A percentile compares a stretch with the other conserved stretches of the same genome.
These are phyloP conservation scores for Calendula officinalis DNA, from an alignment of 129 eudicot genomes.

Conservation along the genomic window DNA sequence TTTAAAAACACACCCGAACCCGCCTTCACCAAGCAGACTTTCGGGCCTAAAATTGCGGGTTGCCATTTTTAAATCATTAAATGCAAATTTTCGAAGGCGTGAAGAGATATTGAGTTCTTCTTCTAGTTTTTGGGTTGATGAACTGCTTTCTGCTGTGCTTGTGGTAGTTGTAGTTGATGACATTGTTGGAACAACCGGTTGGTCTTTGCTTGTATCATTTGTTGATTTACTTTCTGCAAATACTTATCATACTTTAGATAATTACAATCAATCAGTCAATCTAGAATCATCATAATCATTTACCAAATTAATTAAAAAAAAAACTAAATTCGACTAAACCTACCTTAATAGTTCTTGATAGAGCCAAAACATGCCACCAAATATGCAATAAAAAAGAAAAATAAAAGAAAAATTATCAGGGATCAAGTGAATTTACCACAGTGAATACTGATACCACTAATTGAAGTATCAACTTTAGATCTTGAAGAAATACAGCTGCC, in stretches of 20 bases:
- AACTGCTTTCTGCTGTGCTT: constrained; percentile 75
- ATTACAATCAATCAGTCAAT: background rate
- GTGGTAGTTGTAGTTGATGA: constrained; percentile 59
- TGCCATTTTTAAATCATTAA: constrained; percentile 85
- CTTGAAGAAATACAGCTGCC: constrained; percentile 90
- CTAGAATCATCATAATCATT: too few species aligned
- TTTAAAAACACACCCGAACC: constrained; percentile 91
- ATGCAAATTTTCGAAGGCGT: constrained; percentile 82
- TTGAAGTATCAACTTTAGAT: constrained; percentile 95
- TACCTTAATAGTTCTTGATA: too few species aligned
- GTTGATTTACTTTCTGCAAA: constrained; percentile 60
- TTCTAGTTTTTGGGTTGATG: constrained; percentile 72
- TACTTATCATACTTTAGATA: background rate
- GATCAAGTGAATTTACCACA: constrained; percentile 47
- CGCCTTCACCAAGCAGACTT: constrained; percentile 91
- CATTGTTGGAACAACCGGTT: constrained; percentile 43
- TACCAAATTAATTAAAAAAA: too few species aligned
- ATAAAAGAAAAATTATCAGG: background rate
- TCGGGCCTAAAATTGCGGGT: constrained; percentile 93
- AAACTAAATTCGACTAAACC: background rate
- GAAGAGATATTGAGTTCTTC: constrained; percentile 86
- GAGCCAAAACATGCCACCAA: too few species aligned
- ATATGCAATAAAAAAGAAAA: background rate
- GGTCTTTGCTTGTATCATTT: constrained; percentile 64
- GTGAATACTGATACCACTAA: constrained; percentile 75